A percentile compares a stretch with the other conserved stretches of the same genome.
These are phyloP conservation scores for Saccharomycopsis babjevae DNA, from an alignment of 805 yeast genomes.

Conservation along the genomic window DNA sequence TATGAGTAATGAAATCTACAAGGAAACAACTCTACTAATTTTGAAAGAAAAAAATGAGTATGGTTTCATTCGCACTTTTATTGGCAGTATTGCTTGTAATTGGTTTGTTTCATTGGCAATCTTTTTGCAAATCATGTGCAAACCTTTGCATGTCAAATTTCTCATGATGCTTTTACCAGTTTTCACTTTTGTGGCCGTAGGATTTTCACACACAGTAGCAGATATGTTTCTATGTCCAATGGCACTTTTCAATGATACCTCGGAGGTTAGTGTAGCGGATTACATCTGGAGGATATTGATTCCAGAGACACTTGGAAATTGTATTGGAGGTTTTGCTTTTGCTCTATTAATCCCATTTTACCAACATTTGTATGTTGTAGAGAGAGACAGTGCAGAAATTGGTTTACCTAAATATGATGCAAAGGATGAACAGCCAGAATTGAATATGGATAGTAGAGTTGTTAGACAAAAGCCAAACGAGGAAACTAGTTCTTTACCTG, in stretches of 20 bases:
- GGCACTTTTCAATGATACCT: conserved; percentile 54
- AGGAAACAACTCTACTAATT: conserved; percentile 38
- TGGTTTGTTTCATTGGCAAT: conserved; percentile 69
- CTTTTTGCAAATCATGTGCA: conserved; percentile 66
- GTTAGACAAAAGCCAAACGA: conserved; percentile 35
- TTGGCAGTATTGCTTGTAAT: conserved; percentile 70
- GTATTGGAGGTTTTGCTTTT: conserved; percentile 68
- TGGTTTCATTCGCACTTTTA: conserved; percentile 50
- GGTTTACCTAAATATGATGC: conserved; percentile 61
- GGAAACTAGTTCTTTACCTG: not conserved
- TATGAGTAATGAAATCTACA: conserved; percentile 31
- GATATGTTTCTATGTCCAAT: conserved; percentile 64
- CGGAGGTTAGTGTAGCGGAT: conserved; percentile 49
- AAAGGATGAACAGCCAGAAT: conserved; percentile 72
- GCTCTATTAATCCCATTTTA: conserved; percentile 61
- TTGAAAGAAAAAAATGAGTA: conserved; percentile 34
- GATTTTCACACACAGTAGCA: conserved; percentile 74
- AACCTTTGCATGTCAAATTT: conserved; percentile 69
- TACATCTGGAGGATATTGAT: conserved; percentile 66
- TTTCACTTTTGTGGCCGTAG: conserved; percentile 68
- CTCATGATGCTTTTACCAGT: conserved; percentile 56
- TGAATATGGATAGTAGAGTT: conserved; percentile 70
- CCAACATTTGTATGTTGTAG: conserved; percentile 62
- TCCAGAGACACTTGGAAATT: conserved; percentile 67
- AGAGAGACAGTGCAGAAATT: conserved; percentile 51